A percentile compares a stretch with the other conserved stretches of the same genome.
Evolutionary conservation across 768 basidiomycete species (phyloP).

Genomic region (Scleroderma citrinum): DNA sequence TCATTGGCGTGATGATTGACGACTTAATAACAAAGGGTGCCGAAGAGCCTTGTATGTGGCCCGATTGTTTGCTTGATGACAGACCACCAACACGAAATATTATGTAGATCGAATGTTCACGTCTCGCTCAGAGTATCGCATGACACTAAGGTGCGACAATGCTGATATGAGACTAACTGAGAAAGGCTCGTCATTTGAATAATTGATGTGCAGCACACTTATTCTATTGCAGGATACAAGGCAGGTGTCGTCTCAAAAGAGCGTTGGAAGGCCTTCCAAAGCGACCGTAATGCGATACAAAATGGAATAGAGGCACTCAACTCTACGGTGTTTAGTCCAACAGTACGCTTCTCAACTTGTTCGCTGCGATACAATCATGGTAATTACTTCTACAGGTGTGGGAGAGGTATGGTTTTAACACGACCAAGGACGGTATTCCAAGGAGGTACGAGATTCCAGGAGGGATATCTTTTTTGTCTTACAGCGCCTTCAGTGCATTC

Average conservation of each 20-base stretch:
- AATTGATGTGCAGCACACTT: background rate
- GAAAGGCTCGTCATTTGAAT: conserved; percentile 42
- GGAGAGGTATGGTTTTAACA: conserved; percentile 35
- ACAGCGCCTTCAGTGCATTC: conserved; percentile 50
- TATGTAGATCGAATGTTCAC: conserved; percentile 87
- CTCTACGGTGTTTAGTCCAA: conserved; percentile 34
- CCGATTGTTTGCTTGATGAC: background rate
- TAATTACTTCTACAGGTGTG: conserved; percentile 31
- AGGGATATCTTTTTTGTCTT: background rate
- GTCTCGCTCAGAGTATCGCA: conserved; percentile 82
- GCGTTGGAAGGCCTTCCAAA: conserved; percentile 38
- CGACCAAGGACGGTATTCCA: conserved; percentile 37
- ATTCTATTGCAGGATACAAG: conserved; percentile 26
- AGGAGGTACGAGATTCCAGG: conserved; percentile 32
- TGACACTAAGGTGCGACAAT: conserved; percentile 85
- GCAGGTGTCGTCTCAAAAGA: conserved; percentile 38
- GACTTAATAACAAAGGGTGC: conserved; percentile 85
- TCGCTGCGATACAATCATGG: background rate
- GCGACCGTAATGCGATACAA: conserved; percentile 29
- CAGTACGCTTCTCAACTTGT: conserved; percentile 21
- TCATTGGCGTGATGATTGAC: conserved; percentile 87
- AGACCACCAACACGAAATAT: background rate
- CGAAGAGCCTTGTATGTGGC: conserved; percentile 74
- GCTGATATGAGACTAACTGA: conserved; percentile 79
- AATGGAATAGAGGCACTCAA: conserved; percentile 32